Base-by-base conservation (phyloP, 129 eudicot genomes). In the Mikania micrantha region DNA sequence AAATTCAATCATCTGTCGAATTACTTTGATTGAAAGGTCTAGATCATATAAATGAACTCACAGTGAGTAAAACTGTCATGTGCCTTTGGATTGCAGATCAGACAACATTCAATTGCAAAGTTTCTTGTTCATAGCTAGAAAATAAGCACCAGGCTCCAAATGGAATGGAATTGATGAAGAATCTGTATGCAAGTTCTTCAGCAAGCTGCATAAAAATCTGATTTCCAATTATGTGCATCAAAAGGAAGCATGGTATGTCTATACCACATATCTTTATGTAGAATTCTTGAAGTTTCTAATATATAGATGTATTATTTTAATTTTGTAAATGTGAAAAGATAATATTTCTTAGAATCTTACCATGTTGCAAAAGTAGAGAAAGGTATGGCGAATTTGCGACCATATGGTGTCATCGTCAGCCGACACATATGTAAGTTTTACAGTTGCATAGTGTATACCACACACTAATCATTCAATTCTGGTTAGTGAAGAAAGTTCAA, bases 361-460 rank as follows among this genome's bases (percentile, higher is more conserved):
- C 79, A 68, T 79, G 78, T 83, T 72, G 84, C 79, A 83, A 68
- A 83, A 80, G 72, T 76, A 76, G 76, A 78, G 85, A 66, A 87
- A 71, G 90, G 87, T 69, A 84, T 70, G 90, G 86, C 79, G 79
- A 69, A 77, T 74, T 74, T 54, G 48, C 73, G 63, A 74, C 84
- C 90, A 84, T 45, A 82, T 84, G 90, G 84, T 76, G 60, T 64
- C 71, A 70, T 72, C 71, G 70, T 69, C 77, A 57, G 58, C 75
- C 57, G 82, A 81, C 82, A 60, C n/a, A n/a, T n/a, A n/a, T 69
- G 74, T 72, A 34, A 59, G 60, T 77, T 52, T 25, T 27, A 41
- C 44, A 76, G 56, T 57, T 32, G 77, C 74, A 66, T 29, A 78
- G 62, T 32, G 77, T 71, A 66, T 29, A 78, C 82, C 82, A 78